These are phyloP conservation scores for Aspergillus nidulans DNA, from an alignment of 495 filamentous ascomycete species.

Conservation along the genomic window DNA sequence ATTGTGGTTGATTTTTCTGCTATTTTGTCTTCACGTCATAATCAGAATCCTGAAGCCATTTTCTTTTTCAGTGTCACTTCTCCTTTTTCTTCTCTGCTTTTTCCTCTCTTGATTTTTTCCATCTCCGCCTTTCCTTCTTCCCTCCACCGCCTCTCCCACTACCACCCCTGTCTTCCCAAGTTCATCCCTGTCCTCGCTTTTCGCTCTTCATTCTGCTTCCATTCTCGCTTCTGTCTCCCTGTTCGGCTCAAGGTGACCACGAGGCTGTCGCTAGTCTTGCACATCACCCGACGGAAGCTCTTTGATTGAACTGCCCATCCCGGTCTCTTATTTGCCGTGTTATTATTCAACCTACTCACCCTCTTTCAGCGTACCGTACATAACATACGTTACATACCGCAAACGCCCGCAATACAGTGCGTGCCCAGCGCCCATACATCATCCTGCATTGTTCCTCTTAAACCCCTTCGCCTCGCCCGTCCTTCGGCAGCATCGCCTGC, in stretches of 20 bases:
- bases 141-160: conserved; percentile 23
- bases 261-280: conserved; percentile 30
- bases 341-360: conserved; percentile 10
- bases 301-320: conserved; percentile 21
- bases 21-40: background rate
- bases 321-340: conserved; percentile 4
- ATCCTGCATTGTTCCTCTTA: conserved; percentile 23
- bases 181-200: conserved; percentile 8
- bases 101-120: conserved; percentile 8
- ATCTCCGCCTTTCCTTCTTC: conserved; percentile 9
- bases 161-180: conserved; percentile 10
- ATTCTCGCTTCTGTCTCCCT: background rate
- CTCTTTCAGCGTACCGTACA: conserved; percentile 7
- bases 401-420: background rate
- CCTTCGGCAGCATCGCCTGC: conserved; percentile 19
- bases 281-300: conserved; percentile 30
- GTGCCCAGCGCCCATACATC: conserved; percentile 21
- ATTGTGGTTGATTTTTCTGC: background rate
- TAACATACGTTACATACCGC: conserved; percentile 5
- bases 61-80: background rate
- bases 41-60: background rate
- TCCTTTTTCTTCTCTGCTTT: conserved; percentile 8
- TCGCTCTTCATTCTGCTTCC: background rate
- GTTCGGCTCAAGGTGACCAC: conserved; percentile 22
- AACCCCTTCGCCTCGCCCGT: conserved; percentile 13